Base-by-base conservation (phyloP, 2,329 filamentous ascomycete genomes). In the Metarhizium album region DNA sequence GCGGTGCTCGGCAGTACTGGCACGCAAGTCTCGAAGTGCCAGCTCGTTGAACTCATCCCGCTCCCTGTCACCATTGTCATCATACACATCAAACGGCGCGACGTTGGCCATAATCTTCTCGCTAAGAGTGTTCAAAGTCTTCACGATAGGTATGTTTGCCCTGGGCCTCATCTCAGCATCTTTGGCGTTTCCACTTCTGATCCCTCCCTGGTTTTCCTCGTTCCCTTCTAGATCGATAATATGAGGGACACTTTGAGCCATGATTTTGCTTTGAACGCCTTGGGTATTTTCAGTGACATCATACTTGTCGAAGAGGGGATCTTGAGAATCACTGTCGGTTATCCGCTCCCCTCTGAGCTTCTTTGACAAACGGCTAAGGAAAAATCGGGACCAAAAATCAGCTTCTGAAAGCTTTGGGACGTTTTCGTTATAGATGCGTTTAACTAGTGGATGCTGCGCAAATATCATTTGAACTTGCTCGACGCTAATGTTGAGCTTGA, bases 381-480 rank as follows among this genome's bases (percentile, higher is more conserved):
- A 97, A 69, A 98, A 98, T 14, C 88, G 80, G 5, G 86, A 86
- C 90, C 91, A 98, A 64, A 98, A 98, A 47, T 88, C 82, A 51
- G 76, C 75, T 60, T 95, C 87, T 24, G 77, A 82, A 38, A 94
- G 68, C 53, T 86, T 87, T 4, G 88, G 90, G 0, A 96, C 90
- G 57, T 90, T 89, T 63, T 96, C 90, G 62, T 97, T 89, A 67
- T 96, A 97, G 6, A 95, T 87, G 20, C 83, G 82, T 64, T 88
- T 87, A 53, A 98, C 85, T 1, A 98, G 74, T 2, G 93, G 90
- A 66, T 98, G 91, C 65, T 97, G 93, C 53, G 80, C 83, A 67
- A 98, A 90, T 49, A 98, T 93, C 62, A 95, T 80, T 62, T 90
- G 86, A 48, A 97, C 88, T 67, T 97, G 90, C 67, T 96, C 90